These are phyloP conservation scores for Peltaster fructicola DNA, from an alignment of 2,329 filamentous ascomycete species.

Conservation along the genomic window DNA sequence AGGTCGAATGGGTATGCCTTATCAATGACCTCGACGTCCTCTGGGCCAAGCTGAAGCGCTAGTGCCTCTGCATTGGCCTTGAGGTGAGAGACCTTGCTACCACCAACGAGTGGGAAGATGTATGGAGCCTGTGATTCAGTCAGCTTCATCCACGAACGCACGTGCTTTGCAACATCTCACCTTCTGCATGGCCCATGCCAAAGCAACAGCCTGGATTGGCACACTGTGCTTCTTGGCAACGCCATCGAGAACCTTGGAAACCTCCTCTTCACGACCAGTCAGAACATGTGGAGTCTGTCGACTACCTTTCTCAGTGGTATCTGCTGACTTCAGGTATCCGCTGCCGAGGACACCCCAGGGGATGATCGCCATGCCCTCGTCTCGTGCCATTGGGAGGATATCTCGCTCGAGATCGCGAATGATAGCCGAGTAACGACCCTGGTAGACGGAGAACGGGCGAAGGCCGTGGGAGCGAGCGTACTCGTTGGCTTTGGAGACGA, in stretches of 20 bases:
- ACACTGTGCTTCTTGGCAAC: not conserved
- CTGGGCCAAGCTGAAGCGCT: constrained; percentile 32
- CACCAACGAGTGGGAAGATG: constrained; percentile 57
- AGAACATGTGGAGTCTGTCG: no score
- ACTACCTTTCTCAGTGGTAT: no score
- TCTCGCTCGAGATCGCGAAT: constrained; percentile 24
- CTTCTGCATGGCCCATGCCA: constrained; percentile 1
- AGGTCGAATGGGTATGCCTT: constrained; percentile 36
- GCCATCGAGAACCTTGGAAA: no score
- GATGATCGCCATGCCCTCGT: constrained; percentile 24
- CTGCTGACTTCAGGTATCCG: no score
- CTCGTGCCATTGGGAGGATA: constrained; percentile 23
- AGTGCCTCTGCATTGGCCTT: constrained; percentile 47
- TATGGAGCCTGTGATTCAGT: no score
- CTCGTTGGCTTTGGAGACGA: constrained; percentile 15
- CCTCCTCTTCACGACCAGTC: no score
- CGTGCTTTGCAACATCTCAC: no score
- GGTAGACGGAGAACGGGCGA: constrained; percentile 51
- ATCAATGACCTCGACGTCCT: constrained; percentile 46
- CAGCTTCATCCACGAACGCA: no score
- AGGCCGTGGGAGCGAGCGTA: constrained; percentile 47
- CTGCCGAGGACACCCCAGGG: no score
- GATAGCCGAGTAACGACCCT: constrained; percentile 20
- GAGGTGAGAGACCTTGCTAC: constrained; percentile 51
- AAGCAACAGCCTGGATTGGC: not conserved